A percentile compares a stretch with the other conserved stretches of the same genome.
These are phyloP conservation scores for Xerocomus spinulosus DNA, from an alignment of 768 basidiomycete species.

Conservation along the genomic window DNA sequence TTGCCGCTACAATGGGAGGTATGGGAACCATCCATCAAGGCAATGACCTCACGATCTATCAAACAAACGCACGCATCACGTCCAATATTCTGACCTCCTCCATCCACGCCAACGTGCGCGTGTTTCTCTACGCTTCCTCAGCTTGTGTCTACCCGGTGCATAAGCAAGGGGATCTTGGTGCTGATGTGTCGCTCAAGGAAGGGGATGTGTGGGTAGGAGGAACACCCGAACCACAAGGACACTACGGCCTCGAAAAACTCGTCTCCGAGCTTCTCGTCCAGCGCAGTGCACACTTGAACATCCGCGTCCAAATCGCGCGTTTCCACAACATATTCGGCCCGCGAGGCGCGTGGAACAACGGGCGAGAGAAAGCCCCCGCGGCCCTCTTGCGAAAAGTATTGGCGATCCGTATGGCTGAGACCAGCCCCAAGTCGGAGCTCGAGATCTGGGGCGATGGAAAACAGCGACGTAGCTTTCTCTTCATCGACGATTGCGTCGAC, in stretches of 20 bases:
- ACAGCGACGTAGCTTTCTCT: slow-evolving; percentile 54
- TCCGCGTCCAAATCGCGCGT: slow-evolving; percentile 45
- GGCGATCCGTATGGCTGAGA: slow-evolving; percentile 19
- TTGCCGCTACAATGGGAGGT: slow-evolving; percentile 61
- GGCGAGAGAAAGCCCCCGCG: slow-evolving; percentile 56
- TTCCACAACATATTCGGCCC: slow-evolving; percentile 61
- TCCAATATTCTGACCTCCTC: slow-evolving; percentile 42
- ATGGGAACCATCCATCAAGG: slow-evolving; percentile 56
- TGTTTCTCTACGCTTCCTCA: slow-evolving; percentile 53
- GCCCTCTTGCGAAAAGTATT: slow-evolving; percentile 53
- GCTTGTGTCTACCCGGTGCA: slow-evolving; percentile 53
- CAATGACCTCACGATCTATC: slow-evolving; percentile 48
- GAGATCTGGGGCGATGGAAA: slow-evolving; percentile 57
- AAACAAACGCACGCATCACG: slow-evolving; percentile 48
- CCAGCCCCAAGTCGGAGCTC: slow-evolving; percentile 22
- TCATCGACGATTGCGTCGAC: slow-evolving; percentile 51
- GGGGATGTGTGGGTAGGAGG: slow-evolving; percentile 38
- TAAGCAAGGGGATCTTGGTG: slow-evolving; percentile 32
- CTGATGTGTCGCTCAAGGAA: slow-evolving; percentile 45
- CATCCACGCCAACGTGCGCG: slow-evolving; percentile 34
- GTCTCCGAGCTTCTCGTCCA: slow-evolving; percentile 43
- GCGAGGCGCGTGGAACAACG: slow-evolving; percentile 47
- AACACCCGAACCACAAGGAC: slow-evolving; percentile 45
- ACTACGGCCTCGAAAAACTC: slow-evolving; percentile 59
- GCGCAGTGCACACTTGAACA: slow-evolving; percentile 22